Evolutionary conservation across 2,329 filamentous ascomycete species (phyloP).

Genomic region (Fusarium sp.): DNA sequence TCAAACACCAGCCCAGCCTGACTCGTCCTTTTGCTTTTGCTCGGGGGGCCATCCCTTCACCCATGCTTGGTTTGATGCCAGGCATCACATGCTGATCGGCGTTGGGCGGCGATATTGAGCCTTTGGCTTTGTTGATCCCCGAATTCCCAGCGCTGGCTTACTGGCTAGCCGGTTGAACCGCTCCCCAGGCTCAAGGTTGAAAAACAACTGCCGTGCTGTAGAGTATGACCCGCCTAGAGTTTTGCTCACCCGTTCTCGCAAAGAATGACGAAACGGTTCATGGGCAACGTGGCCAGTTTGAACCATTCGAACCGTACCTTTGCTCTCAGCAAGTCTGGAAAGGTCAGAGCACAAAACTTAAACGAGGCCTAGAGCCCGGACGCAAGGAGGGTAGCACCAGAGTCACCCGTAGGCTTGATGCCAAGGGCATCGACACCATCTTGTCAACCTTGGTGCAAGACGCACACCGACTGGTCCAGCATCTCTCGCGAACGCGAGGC

Average conservation of each 20-base stretch:
- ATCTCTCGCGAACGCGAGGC: conserved; percentile 24
- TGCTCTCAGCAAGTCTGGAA: not conserved
- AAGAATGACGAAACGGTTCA: not conserved
- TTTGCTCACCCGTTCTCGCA: not conserved
- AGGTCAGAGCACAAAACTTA: conserved; percentile 34
- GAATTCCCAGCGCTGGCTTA: conserved; percentile 21
- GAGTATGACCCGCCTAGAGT: not conserved
- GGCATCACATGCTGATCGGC: conserved; percentile 30
- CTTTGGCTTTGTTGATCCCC: conserved; percentile 24
- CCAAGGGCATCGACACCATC: conserved; percentile 33
- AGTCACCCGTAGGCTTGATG: conserved; percentile 24
- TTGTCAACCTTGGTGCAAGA: conserved; percentile 15
- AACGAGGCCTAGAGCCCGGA: conserved; percentile 22
- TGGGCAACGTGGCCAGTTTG: conserved; percentile 9
- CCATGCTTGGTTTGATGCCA: conserved; percentile 2
- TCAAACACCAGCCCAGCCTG: conserved; percentile 1
- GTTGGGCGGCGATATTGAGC: conserved; percentile 2
- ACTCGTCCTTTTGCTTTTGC: conserved; percentile 10
- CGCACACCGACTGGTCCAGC: conserved; percentile 2
- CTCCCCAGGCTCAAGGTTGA: conserved; percentile 6
- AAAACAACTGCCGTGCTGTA: conserved; percentile 14
- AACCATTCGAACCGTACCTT: not conserved
- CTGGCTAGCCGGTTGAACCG: not conserved
- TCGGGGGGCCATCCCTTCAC: conserved; percentile 5
- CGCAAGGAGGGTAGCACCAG: conserved; percentile 18